Conservation (phyloP, 192 early-diverging fungal species). For the Chytriomyces sp. region DNA sequence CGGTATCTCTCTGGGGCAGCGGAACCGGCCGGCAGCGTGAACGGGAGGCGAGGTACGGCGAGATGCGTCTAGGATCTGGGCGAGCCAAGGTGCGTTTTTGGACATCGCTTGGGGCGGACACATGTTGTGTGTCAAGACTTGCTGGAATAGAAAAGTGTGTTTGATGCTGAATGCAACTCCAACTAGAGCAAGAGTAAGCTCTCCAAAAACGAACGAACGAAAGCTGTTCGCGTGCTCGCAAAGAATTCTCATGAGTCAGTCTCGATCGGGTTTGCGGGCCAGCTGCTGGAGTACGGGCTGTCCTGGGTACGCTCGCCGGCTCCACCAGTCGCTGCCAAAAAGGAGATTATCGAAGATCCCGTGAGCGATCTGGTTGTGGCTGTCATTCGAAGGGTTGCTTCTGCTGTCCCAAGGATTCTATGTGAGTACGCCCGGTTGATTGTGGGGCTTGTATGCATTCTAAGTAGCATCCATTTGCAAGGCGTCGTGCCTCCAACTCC, state of each 20-base stretch:
- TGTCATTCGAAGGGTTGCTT: not conserved
- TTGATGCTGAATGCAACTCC: not conserved
- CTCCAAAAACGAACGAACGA: not conserved
- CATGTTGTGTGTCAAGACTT: not conserved
- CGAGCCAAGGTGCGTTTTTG: not conserved
- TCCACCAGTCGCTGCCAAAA: not conserved
- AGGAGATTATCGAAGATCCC: conserved; percentile 3
- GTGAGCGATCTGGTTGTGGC: not conserved
- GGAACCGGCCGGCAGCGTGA: not conserved
- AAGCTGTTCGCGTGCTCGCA: no score
- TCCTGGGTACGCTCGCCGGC: no score
- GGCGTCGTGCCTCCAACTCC: not conserved
- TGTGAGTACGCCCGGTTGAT: no score
- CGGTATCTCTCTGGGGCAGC: not conserved
- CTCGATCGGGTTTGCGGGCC: no score
- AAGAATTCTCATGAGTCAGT: no score
- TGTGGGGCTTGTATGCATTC: no score
- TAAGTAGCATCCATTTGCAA: no score
- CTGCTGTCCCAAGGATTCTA: conserved; percentile 1
- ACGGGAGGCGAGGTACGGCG: not conserved
- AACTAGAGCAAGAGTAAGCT: not conserved
- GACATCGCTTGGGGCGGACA: not conserved
- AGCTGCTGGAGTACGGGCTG: no score
- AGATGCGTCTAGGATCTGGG: not conserved
- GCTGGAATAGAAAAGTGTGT: not conserved